A percentile compares a stretch with the other conserved stretches of the same genome.
Conservation (phyloP, 495 filamentous ascomycete genomes). For the Aspergillus homomorphus region DNA sequence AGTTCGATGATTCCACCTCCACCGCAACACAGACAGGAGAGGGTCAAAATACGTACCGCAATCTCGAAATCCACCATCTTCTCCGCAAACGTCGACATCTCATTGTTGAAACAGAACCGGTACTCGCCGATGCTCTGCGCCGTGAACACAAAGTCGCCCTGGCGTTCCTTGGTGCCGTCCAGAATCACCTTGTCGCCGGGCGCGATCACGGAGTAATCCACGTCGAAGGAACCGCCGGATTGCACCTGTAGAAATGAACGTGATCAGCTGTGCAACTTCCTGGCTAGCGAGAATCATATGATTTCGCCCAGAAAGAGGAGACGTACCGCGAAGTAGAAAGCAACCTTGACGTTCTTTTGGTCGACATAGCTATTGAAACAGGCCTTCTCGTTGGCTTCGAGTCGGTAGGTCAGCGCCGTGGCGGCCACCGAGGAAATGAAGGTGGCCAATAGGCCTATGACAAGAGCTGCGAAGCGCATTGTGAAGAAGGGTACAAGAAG, state of each 20-base stretch:
- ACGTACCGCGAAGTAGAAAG: constrained; percentile 97
- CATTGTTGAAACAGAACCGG: constrained; percentile 96
- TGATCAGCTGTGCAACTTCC: no score
- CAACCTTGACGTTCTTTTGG: constrained; percentile 71
- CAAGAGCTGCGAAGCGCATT: constrained; percentile 41
- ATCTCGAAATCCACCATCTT: constrained; percentile 99
- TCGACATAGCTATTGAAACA: constrained; percentile 88
- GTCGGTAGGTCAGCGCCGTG: constrained; percentile 93
- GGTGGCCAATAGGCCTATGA: constrained; percentile 61
- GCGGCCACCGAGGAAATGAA: constrained; percentile 60
- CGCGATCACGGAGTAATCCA: constrained; percentile 86
- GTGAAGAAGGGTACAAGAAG: constrained; percentile 19
- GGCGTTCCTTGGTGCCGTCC: constrained; percentile 86
- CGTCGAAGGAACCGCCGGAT: constrained; percentile 93
- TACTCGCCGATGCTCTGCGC: constrained; percentile 92
- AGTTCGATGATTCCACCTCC: no score
- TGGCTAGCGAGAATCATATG: no score
- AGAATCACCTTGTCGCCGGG: constrained; percentile 80
- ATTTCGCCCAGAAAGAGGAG: no score
- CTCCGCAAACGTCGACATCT: constrained; percentile 96
- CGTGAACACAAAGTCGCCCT: constrained; percentile 98
- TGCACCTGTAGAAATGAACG: constrained; percentile 61
- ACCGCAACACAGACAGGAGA: no score
- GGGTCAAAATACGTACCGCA: constrained; percentile 65
- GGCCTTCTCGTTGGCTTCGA: constrained; percentile 84